Conservation (phyloP, 805 yeast species). For the Hanseniaspora thailandica region DNA sequence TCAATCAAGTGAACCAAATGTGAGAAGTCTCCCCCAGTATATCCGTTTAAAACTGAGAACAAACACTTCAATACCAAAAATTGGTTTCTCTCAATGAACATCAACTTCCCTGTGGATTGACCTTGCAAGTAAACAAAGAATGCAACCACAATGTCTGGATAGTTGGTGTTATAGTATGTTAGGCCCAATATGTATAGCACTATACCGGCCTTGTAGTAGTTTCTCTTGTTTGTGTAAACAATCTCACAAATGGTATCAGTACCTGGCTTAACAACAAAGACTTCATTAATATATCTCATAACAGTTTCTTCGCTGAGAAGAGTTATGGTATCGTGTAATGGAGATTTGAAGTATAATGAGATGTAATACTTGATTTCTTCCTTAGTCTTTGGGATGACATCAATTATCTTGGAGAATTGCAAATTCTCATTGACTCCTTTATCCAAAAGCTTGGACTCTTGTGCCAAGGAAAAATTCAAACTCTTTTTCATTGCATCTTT, state of each 20-base stretch:
- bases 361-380: slow-evolving; percentile 16
- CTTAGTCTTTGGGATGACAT: slow-evolving; percentile 21
- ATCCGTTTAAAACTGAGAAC: slow-evolving; percentile 8
- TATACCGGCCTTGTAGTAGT: slow-evolving; percentile 25
- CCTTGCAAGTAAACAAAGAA: slow-evolving; percentile 24
- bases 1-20: slow-evolving; percentile 18
- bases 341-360: slow-evolving; percentile 21
- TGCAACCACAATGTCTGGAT: slow-evolving; percentile 20
- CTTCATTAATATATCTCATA: slow-evolving; percentile 15
- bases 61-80: slow-evolving; percentile 21
- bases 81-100: slow-evolving; percentile 25
- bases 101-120: slow-evolving; percentile 22
- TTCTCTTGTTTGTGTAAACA: slow-evolving; percentile 17
- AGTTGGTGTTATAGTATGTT: slow-evolving; percentile 15
- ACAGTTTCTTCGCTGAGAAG: slow-evolving; percentile 6
- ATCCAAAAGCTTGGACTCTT: slow-evolving; percentile 20
- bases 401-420: slow-evolving; percentile 14
- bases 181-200: slow-evolving; percentile 21
- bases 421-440: background rate
- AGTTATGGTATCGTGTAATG: slow-evolving; percentile 17
- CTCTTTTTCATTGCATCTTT: slow-evolving; percentile 21
- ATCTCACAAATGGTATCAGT: slow-evolving; percentile 2
- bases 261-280: slow-evolving; percentile 12
- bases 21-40: slow-evolving; percentile 23
- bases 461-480: slow-evolving; percentile 17